Conservation (phyloP, 2,329 filamentous ascomycete genomes). For the Botrytis squamosa region DNA sequence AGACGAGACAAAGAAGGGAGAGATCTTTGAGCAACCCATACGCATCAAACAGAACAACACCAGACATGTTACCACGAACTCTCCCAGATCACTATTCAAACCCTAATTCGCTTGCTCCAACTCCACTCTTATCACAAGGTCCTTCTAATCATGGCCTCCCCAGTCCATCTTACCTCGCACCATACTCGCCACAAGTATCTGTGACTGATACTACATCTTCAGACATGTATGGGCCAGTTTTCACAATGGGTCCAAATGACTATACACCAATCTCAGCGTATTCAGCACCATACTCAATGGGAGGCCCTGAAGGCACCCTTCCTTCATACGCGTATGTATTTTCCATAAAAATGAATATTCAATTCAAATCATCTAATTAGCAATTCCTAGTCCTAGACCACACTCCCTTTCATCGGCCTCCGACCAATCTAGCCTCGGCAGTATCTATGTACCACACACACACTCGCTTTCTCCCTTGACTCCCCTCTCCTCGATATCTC, state of each 20-base stretch:
- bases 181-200: conserved; percentile 33
- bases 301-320: conserved; percentile 27
- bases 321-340: conserved; percentile 33
- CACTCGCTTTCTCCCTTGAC: conserved; percentile 7
- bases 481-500: conserved; percentile 5
- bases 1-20: conserved; percentile 52
- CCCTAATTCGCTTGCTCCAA: conserved; percentile 35
- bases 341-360: not conserved
- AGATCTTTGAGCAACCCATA: conserved; percentile 39
- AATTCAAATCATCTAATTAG: conserved; percentile 17
- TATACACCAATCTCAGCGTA: conserved; percentile 33
- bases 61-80: conserved; percentile 37
- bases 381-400: conserved; percentile 28
- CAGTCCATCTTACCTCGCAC: conserved; percentile 34
- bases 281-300: conserved; percentile 33
- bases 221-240: conserved; percentile 38
- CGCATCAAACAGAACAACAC: conserved; percentile 35
- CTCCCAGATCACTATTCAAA: conserved; percentile 35
- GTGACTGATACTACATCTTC: conserved; percentile 29
- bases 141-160: conserved; percentile 32
- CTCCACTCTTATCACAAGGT: conserved; percentile 36
- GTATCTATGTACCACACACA: conserved; percentile 33
- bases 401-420: conserved; percentile 37
- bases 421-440: conserved; percentile 29
- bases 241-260: conserved; percentile 37